phyloP scores from a whole-genome alignment of 495 filamentous ascomycete species.

The Aspergillus leporis region DNA sequence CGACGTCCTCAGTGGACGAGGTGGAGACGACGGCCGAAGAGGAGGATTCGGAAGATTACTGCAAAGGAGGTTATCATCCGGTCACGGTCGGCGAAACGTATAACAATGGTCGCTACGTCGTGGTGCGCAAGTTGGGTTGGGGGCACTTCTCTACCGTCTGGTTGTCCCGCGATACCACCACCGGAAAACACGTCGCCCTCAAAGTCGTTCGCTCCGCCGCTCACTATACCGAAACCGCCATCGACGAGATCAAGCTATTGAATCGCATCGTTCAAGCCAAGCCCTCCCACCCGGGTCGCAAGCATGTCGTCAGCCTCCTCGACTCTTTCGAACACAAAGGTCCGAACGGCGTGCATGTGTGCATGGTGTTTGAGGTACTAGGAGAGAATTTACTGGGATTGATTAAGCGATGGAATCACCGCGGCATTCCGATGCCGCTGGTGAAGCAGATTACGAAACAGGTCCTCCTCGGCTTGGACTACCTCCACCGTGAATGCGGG shows the following conservation, averaged over 20 bases:
- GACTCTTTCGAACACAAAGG: conserved; percentile 98
- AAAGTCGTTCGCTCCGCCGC: conserved; percentile 97
- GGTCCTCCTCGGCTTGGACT: conserved; percentile 91
- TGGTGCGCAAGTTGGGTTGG: conserved; percentile 97
- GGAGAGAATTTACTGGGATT: conserved; percentile 93
- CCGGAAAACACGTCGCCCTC: conserved; percentile 90
- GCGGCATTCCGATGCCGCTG: conserved; percentile 91
- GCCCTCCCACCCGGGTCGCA: conserved; percentile 85
- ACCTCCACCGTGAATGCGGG: conserved; percentile 95
- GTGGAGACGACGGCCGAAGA: conserved; percentile 94
- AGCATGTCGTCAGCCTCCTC: conserved; percentile 91
- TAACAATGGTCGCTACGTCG: conserved; percentile 95
- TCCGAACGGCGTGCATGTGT: conserved; percentile 93
- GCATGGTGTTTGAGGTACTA: conserved; percentile 98
- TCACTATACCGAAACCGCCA: conserved; percentile 97
- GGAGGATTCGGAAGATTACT: conserved; percentile 98
- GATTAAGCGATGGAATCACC: conserved; percentile 98
- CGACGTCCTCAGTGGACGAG: conserved; percentile 81
- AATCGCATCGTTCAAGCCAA: conserved; percentile 96
- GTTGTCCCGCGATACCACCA: conserved; percentile 89
- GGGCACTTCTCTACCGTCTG: conserved; percentile 99
- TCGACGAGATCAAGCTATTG: conserved; percentile 98
- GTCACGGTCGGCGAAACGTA: conserved; percentile 92
- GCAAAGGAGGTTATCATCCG: conserved; percentile 97
- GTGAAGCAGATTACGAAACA: conserved; percentile 99